A percentile compares a stretch with the other conserved stretches of the same genome.
Evolutionary conservation across 2,329 filamentous ascomycete species (phyloP).

Genomic region (Pseudogymnoascus sp.): DNA sequence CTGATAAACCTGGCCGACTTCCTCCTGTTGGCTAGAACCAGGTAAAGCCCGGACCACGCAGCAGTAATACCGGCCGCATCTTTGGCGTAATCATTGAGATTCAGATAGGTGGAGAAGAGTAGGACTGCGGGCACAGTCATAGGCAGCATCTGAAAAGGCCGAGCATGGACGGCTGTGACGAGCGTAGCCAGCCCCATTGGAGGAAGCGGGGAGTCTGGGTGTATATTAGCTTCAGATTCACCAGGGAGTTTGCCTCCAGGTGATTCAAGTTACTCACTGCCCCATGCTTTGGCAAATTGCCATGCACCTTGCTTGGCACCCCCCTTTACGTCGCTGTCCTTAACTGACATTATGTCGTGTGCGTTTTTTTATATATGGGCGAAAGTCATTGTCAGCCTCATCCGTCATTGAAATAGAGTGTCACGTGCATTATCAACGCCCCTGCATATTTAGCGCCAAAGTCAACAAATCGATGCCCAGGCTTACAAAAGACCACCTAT

Average conservation of each 20-base stretch:
- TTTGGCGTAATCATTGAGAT: constrained; percentile 53
- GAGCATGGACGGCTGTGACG: constrained; percentile 57
- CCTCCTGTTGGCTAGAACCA: constrained; percentile 54
- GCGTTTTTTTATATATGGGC: constrained; percentile 5
- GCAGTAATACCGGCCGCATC: constrained; percentile 58
- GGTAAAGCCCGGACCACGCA: constrained; percentile 58
- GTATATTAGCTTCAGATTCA: constrained; percentile 11
- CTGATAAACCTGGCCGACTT: constrained; percentile 37
- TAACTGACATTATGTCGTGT: constrained; percentile 18
- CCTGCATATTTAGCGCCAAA: constrained; percentile 7
- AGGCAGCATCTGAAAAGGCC: constrained; percentile 58
- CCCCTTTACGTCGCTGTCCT: constrained; percentile 19
- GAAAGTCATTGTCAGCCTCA: constrained; percentile 4
- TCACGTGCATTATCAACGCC: constrained; percentile 7
- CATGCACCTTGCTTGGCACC: constrained; percentile 34
- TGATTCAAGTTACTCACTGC: constrained; percentile 35
- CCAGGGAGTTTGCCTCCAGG: background rate
- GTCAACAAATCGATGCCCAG: constrained; percentile 6
- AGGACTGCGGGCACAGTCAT: constrained; percentile 62
- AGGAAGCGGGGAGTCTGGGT: constrained; percentile 54
- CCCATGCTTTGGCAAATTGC: constrained; percentile 42
- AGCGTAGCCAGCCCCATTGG: constrained; percentile 59
- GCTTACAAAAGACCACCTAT: constrained; percentile 8
- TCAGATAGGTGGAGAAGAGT: constrained; percentile 59
- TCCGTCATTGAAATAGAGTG: constrained; percentile 1